These are phyloP conservation scores for Cryphonectria parasitica DNA, from an alignment of 2,329 filamentous ascomycete species.

Conservation along the genomic window DNA sequence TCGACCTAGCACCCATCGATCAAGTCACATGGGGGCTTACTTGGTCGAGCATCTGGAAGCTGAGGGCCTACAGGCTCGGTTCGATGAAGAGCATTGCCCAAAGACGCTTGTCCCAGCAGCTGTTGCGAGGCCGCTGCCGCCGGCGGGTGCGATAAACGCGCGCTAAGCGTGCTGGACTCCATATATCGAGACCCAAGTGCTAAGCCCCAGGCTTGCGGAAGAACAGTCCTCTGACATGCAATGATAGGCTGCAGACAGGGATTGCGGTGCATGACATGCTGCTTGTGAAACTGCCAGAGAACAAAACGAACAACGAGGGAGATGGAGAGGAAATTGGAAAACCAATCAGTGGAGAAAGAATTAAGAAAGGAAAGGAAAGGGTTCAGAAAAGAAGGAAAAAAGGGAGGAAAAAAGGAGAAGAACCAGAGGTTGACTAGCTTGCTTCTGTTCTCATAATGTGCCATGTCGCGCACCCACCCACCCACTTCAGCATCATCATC, in stretches of 20 bases:
- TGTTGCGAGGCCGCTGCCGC: neutral
- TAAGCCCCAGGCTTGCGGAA: neutral
- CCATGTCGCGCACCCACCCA: neutral
- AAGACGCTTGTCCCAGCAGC: neutral
- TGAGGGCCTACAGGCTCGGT: neutral
- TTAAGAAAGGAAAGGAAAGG: too few species aligned
- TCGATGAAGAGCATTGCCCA: neutral
- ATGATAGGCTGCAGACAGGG: neutral
- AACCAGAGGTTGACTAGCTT: neutral
- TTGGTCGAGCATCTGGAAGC: neutral
- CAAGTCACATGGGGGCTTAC: neutral
- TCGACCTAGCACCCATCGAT: neutral
- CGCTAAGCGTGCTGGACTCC: neutral
- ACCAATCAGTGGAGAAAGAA: neutral
- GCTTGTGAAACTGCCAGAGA: neutral
- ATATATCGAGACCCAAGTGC: neutral
- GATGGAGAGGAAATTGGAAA: neutral
- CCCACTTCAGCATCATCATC: neutral
- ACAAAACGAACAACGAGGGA: neutral
- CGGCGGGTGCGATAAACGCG: neutral
- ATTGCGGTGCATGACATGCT: neutral
- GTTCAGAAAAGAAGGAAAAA: too few species aligned
- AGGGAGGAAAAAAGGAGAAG: too few species aligned
- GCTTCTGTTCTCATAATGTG: neutral
- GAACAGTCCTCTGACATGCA: neutral